phyloP scores from a whole-genome alignment of 2,329 filamentous ascomycete species.

The Epichloe typhina region DNA sequence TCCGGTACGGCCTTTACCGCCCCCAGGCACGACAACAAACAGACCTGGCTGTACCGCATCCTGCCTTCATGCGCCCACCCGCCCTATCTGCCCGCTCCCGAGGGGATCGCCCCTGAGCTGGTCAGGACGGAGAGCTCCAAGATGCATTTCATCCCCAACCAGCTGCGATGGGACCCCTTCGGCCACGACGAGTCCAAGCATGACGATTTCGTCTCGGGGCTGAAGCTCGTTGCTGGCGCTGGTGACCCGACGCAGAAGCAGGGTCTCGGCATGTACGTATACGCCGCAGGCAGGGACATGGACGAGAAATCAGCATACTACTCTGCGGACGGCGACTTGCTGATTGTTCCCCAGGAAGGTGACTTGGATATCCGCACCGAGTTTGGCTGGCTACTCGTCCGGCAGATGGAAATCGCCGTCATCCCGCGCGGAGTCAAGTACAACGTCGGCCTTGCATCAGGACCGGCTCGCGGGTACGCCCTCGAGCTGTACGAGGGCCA shows the following conservation, averaged over 20 bases:
- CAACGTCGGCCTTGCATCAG: slow-evolving; percentile 50
- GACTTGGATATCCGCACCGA: slow-evolving; percentile 66
- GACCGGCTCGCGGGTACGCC: slow-evolving; percentile 57
- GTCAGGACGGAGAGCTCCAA: slow-evolving; percentile 12
- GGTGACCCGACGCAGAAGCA: slow-evolving; percentile 69
- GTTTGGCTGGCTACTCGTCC: slow-evolving; percentile 59
- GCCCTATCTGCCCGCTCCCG: slow-evolving; percentile 36
- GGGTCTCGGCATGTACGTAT: slow-evolving; percentile 70
- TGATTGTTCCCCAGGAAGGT: slow-evolving; percentile 65
- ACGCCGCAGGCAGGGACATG: slow-evolving; percentile 70
- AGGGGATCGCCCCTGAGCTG: slow-evolving; percentile 7
- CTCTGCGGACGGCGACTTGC: slow-evolving; percentile 67
- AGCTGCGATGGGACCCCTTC: slow-evolving; percentile 74
- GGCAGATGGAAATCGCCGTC: slow-evolving; percentile 65
- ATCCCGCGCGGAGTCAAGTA: slow-evolving; percentile 65
- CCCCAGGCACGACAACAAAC: slow-evolving; percentile 53
- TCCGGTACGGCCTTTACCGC: slow-evolving; percentile 62
- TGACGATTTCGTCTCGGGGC: slow-evolving; percentile 38
- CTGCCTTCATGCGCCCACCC: slow-evolving; percentile 50
- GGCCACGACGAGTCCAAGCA: slow-evolving; percentile 47
- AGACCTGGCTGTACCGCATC: slow-evolving; percentile 61
- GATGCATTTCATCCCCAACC: slow-evolving; percentile 47
- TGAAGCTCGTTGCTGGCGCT: slow-evolving; percentile 64
- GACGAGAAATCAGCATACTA: slow-evolving; percentile 62
- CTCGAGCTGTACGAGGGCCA: slow-evolving; percentile 63